Evolutionary conservation across 1,139 yeast genomes (phyloP), one percentile per base, ranked within the genome.

Genomic region (Taphrina pruni): DNA sequence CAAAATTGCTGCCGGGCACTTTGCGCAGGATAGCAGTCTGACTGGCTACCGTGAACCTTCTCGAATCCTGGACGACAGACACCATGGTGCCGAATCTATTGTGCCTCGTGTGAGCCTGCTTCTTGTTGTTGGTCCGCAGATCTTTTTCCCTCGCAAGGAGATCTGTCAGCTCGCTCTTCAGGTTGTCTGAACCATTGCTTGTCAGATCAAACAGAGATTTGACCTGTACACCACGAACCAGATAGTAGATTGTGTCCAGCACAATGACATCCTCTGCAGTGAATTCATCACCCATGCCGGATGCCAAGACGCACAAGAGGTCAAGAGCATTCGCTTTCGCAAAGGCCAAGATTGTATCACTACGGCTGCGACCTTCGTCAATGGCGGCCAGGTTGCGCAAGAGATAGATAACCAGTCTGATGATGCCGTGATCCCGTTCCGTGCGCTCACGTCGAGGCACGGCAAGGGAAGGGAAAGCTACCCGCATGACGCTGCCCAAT

Each of bases 61-160:
- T 85, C 70, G 84, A 82, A 69, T 84, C 85, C 38, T 86, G 84
- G 71, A 87, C 86, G 41, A 92, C 82, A 0, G 96, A 88, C 11
- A 92, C 78, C 73, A 93, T 81, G 0, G 98, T 87, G 0, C 99
- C 99, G 80, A 94, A 94, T 56, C 97, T 83, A 3, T 96, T 94
- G 76, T 94, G 99, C 67, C 99, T 83, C 0, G 93, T 72, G 61
- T 57, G 67, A 12, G 74, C 72, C 21, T 79, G 77, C 61, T 80
- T 50, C 12, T 39, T 45, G 54, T 35, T 50, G 32, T 52, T 57
- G 36, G 67, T 82, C 72, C 85, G 86, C 72, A 87, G 78, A 54
- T 81, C 81, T 45, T 82, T 81, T 76, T 91, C 97, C 65, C 83
- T 82, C 2, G 81, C 79, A 32, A 92, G 80, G 12, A 91, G 78